Conservation (phyloP, 192 early-diverging fungal species). For the Dissophora ornata region DNA sequence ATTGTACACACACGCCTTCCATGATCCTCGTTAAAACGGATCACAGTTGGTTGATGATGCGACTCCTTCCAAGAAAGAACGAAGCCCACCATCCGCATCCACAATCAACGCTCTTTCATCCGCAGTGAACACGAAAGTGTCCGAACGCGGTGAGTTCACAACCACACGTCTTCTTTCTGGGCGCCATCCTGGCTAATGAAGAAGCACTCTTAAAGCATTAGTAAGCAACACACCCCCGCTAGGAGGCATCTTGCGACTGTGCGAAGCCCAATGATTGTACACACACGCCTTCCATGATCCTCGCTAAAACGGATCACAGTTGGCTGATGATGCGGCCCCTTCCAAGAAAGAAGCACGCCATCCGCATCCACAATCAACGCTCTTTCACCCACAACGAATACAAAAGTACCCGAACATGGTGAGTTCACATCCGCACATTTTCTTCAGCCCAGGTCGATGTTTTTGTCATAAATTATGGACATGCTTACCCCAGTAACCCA, state of each 20-base stretch:
- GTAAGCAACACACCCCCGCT: slow-evolving; percentile 6
- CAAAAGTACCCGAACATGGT: slow-evolving; percentile 1
- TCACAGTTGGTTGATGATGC: slow-evolving; percentile 5
- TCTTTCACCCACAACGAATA: slow-evolving; percentile 10
- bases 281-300: slow-evolving; percentile 6
- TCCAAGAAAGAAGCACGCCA: slow-evolving; percentile 8
- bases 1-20: slow-evolving; percentile 1
- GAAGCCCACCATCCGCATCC: slow-evolving; percentile 3
- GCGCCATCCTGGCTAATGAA: no score
- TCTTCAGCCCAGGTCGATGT: slow-evolving; percentile 9
- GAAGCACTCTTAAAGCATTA: slow-evolving; percentile 3
- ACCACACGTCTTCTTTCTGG: slow-evolving; percentile 15
- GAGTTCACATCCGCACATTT: slow-evolving; percentile 12
- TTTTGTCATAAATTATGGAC: slow-evolving; percentile 8
- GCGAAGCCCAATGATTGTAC: slow-evolving; percentile 2
- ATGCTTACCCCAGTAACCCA: background rate
- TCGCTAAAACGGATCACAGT: slow-evolving; percentile 15
- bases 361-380: slow-evolving; percentile 6
- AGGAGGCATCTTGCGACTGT: slow-evolving; percentile 1
- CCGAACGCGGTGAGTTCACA: slow-evolving; percentile 9
- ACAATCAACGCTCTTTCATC: slow-evolving; percentile 15
- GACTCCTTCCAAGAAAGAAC: slow-evolving; percentile 7
- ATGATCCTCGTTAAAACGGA: slow-evolving; percentile 16
- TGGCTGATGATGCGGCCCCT: slow-evolving; percentile 2
- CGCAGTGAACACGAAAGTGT: background rate